A percentile compares a stretch with the other conserved stretches of the same genome.
Conservation (phyloP, 805 yeast genomes). For the Tetrapisispora iriomotensis region DNA sequence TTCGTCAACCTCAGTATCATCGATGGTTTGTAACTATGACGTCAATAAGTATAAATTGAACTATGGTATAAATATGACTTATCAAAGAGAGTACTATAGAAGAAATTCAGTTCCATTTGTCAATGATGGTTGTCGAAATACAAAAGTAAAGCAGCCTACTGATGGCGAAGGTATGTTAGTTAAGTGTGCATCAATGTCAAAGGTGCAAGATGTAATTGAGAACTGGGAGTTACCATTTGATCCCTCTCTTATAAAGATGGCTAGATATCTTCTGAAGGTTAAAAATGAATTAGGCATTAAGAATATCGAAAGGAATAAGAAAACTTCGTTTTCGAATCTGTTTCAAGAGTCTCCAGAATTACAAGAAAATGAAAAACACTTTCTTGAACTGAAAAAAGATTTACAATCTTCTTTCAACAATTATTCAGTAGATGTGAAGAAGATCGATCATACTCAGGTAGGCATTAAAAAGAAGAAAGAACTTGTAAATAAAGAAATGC, state of each 20-base stretch:
- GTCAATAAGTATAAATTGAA: constrained; percentile 12
- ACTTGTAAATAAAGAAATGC: constrained; percentile 31
- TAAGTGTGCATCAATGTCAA: constrained; percentile 19
- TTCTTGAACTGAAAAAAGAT: constrained; percentile 6
- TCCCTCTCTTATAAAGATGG: constrained; percentile 22
- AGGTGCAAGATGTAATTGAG: constrained; percentile 19
- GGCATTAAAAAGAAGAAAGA: constrained; percentile 23
- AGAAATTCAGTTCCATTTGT: constrained; percentile 19
- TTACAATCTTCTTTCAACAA: constrained; percentile 12
- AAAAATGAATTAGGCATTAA: constrained; percentile 10
- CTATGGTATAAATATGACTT: constrained; percentile 10
- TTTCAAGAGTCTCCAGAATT: background rate
- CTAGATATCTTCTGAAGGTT: constrained; percentile 20
- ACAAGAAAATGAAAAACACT: constrained; percentile 6
- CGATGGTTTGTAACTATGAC: constrained; percentile 21
- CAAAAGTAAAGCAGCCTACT: background rate
- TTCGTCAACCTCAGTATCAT: constrained; percentile 17
- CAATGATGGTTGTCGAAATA: constrained; percentile 1
- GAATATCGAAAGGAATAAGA: constrained; percentile 6
- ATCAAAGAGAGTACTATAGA: constrained; percentile 21
- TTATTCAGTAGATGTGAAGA: constrained; percentile 11
- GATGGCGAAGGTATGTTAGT: constrained; percentile 5
- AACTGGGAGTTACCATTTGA: constrained; percentile 26
- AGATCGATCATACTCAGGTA: constrained; percentile 13
- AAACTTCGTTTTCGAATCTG: background rate